Base-by-base conservation (phyloP, 2,329 filamentous ascomycete genomes). In the Alternaria triticina region DNA sequence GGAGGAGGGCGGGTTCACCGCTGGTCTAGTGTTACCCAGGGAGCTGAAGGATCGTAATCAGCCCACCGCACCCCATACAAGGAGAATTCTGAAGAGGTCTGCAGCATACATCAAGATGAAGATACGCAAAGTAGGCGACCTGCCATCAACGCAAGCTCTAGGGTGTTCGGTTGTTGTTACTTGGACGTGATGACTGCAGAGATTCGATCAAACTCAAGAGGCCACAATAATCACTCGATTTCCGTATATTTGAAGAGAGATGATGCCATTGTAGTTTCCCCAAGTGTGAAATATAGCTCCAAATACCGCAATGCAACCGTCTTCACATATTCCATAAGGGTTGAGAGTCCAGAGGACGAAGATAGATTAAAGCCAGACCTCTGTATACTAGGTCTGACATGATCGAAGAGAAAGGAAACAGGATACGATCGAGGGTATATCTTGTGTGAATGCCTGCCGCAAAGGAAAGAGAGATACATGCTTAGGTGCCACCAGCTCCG, bases 401-500 rank as follows among this genome's bases (percentile, higher is more conserved):
- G 9, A 8, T 49, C 13, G 36, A 45, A 17, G 36, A 40, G 23
- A 57, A 45, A 17, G 36, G 20, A 22, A 59, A 58, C 47, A 62
- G 59, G 54, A 58, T 47, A 54, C 59, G 47, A 62, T 62, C 54
- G 59, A 56, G 60, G 60, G 60, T 62, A 62, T 62, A 59, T 62
- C 59, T 62, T 62, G 54, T 56, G 44, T 57, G 55, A 33, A 61
- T 61, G 59, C 56, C 55, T 62, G 59, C 43, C 43, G 54, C 30
- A 56, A 61, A 61, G 25, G 20, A 15, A 54, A 54, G 23, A n/a
- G 7, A 27, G 25, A 27, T 40, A 40, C 36, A 60, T 55, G 51
- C 50, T 60, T 61, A 57, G 15, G 56, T 50, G 36, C 59, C 54
- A 54, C 59, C 47, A 58, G 59, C 55, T 58, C 59, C 59, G 49